These are phyloP conservation scores for Gamsiella multidivaricata DNA, from an alignment of 192 early-diverging fungal genomes.

Conservation along the genomic window DNA sequence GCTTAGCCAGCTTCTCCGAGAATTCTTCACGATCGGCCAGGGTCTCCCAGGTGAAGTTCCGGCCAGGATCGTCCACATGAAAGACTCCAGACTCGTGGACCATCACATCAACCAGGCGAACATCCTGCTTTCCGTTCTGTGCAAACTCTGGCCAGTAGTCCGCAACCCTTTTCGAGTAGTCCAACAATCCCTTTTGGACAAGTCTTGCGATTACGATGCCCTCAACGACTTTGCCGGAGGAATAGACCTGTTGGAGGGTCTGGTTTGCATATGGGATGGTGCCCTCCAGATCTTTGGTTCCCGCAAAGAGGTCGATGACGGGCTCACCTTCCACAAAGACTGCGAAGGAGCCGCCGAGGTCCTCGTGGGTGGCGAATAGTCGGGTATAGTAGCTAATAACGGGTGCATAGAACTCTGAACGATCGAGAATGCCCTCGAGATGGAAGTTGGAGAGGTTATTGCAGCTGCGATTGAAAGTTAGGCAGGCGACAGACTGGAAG, in stretches of 20 bases:
- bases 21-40: conserved; percentile 63
- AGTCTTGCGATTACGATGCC: conserved; percentile 68
- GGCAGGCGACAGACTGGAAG: conserved; percentile 30
- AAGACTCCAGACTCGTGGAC: conserved; percentile 73
- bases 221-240: conserved; percentile 70
- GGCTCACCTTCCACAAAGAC: conserved; percentile 61
- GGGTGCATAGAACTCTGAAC: conserved; percentile 16
- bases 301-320: conserved; percentile 74
- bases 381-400: conserved; percentile 7
- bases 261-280: conserved; percentile 59
- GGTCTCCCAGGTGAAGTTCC: conserved; percentile 55
- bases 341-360: conserved; percentile 60
- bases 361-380: conserved; percentile 55
- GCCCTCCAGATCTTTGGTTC: conserved; percentile 58
- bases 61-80: conserved; percentile 58
- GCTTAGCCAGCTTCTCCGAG: conserved; percentile 61
- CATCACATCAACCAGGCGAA: conserved; percentile 72
- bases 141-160: conserved; percentile 83
- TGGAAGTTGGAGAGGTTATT: not conserved
- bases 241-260: conserved; percentile 75
- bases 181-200: conserved; percentile 64
- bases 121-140: conserved; percentile 72
- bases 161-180: conserved; percentile 62
- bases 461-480: conserved; percentile 19
- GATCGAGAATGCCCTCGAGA: conserved; percentile 13